These are phyloP conservation scores for Talaromyces sp. DNA, from an alignment of 2,329 filamentous ascomycete genomes.

Conservation along the genomic window DNA sequence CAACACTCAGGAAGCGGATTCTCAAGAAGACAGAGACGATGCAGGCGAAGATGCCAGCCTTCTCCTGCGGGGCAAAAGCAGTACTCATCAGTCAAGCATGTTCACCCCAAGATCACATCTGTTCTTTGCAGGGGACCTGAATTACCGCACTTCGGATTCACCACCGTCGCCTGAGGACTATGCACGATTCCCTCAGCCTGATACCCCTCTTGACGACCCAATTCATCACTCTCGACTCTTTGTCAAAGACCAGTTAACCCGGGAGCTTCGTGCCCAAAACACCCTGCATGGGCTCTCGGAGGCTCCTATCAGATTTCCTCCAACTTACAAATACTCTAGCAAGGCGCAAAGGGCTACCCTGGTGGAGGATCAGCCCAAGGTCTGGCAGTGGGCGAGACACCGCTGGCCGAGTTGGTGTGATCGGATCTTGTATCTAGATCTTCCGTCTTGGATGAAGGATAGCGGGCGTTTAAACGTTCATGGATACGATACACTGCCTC, in stretches of 20 bases:
- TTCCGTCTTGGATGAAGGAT: conserved; percentile 46
- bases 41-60: conserved; percentile 25
- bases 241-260: conserved; percentile 68
- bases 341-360: conserved; percentile 35
- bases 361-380: conserved; percentile 28
- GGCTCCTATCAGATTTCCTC: conserved; percentile 69
- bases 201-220: conserved; percentile 45
- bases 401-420: conserved; percentile 94
- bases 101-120: conserved; percentile 71
- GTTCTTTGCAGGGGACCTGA: conserved; percentile 86
- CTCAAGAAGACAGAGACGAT: neutral
- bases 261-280: conserved; percentile 61
- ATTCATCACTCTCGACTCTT: conserved; percentile 64
- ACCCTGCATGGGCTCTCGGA: conserved; percentile 76
- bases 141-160: conserved; percentile 76
- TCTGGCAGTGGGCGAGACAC: conserved; percentile 71
- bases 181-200: conserved; percentile 56
- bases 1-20: neutral
- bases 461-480: conserved; percentile 44
- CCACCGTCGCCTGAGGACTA: conserved; percentile 56
- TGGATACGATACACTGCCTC: conserved; percentile 67
- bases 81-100: conserved; percentile 41
- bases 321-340: conserved; percentile 82
- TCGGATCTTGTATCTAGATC: conserved; percentile 71
- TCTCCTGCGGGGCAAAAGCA: conserved; percentile 22